phyloP scores from a whole-genome alignment of 768 basidiomycete species.

The Mycena haematopus region DNA sequence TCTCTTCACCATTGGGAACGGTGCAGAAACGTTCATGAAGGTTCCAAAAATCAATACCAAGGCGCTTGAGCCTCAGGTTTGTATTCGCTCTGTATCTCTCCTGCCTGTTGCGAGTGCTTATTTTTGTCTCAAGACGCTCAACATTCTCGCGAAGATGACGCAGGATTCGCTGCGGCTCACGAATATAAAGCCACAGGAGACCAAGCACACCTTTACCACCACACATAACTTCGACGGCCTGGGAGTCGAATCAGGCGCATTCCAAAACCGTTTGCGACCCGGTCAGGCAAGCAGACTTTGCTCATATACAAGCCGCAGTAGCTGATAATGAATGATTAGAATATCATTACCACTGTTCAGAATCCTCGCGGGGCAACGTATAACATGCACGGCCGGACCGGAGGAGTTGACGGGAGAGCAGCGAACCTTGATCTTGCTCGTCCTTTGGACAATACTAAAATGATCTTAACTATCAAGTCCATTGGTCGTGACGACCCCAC shows the following conservation, averaged over 20 bases:
- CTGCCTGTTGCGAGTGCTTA: slow-evolving; percentile 3
- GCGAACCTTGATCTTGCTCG: slow-evolving; percentile 35
- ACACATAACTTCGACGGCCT: slow-evolving; percentile 30
- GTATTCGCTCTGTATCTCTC: background rate
- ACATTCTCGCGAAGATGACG: slow-evolving; percentile 52
- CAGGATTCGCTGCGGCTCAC: slow-evolving; percentile 54
- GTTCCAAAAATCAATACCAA: slow-evolving; percentile 53
- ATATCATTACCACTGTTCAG: slow-evolving; percentile 37
- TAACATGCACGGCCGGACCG: slow-evolving; percentile 48
- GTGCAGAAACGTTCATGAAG: slow-evolving; percentile 48
- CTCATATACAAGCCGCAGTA: background rate
- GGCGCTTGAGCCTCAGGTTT: slow-evolving; percentile 43
- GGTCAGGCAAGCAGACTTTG: slow-evolving; percentile 43
- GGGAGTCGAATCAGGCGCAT: slow-evolving; percentile 44
- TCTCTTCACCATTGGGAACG: slow-evolving; percentile 48
- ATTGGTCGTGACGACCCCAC: slow-evolving; percentile 65
- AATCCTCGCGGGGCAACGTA: slow-evolving; percentile 42
- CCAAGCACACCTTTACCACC: slow-evolving; percentile 49
- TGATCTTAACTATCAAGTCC: slow-evolving; percentile 50
- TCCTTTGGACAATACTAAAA: slow-evolving; percentile 38
- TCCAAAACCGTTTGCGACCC: slow-evolving; percentile 41
- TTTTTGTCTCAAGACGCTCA: slow-evolving; percentile 38
- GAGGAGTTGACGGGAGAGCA: slow-evolving; percentile 48
- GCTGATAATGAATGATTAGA: slow-evolving; percentile 30
- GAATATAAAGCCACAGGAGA: slow-evolving; percentile 51